A percentile compares a stretch with the other conserved stretches of the same genome.
phyloP scores from a whole-genome alignment of 768 basidiomycete genomes.

The Rhizopogon roseolus region DNA sequence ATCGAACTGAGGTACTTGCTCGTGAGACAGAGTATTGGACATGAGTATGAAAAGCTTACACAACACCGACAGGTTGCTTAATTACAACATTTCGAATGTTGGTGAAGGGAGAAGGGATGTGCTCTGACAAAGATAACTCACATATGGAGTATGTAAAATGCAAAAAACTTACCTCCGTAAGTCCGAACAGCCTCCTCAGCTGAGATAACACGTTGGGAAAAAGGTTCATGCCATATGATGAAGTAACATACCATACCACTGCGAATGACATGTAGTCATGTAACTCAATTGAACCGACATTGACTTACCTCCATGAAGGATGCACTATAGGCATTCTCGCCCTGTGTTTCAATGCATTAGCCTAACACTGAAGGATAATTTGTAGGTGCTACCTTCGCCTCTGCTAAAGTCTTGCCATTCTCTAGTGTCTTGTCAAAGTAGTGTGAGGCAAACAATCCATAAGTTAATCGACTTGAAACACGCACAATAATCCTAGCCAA shows the following conservation, averaged over 20 bases:
- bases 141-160: background rate
- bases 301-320: slow-evolving; percentile 72
- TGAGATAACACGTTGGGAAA: slow-evolving; percentile 22
- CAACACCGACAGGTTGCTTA: slow-evolving; percentile 82
- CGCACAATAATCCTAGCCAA: slow-evolving; percentile 80
- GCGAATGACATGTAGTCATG: slow-evolving; percentile 5
- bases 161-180: slow-evolving; percentile 65
- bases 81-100: slow-evolving; percentile 81
- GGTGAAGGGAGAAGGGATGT: slow-evolving; percentile 71
- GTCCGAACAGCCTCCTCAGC: slow-evolving; percentile 91
- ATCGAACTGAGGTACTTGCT: slow-evolving; percentile 49
- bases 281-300: slow-evolving; percentile 3
- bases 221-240: background rate
- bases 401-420: slow-evolving; percentile 88
- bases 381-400: slow-evolving; percentile 57
- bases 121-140: slow-evolving; percentile 41
- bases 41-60: slow-evolving; percentile 25
- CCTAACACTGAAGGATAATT: background rate
- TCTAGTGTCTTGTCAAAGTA: slow-evolving; percentile 66
- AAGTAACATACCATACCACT: slow-evolving; percentile 74
- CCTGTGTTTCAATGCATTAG: slow-evolving; percentile 31
- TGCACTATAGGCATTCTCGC: slow-evolving; percentile 81
- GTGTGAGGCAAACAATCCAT: slow-evolving; percentile 5
- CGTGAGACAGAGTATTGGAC: slow-evolving; percentile 1
- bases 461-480: slow-evolving; percentile 4